These are phyloP conservation scores for Sugiyamaella floridensis DNA, from an alignment of 805 yeast genomes.

Conservation along the genomic window DNA sequence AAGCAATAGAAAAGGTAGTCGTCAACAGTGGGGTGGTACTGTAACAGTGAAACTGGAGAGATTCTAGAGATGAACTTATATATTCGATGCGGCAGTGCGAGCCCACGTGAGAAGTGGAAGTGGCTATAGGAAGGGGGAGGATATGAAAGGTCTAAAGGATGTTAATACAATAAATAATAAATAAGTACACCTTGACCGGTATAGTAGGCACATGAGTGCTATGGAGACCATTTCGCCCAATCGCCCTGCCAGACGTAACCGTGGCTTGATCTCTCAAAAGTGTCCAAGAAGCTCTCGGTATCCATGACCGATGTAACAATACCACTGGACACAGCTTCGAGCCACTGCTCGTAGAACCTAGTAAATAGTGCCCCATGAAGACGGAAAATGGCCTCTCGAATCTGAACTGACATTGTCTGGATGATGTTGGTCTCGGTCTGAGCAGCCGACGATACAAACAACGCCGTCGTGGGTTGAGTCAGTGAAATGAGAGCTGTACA, in stretches of 20 bases:
- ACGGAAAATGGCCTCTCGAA: conserved; percentile 2
- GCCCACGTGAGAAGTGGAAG: no score
- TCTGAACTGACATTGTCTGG: neutral
- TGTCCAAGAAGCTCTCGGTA: conserved; percentile 16
- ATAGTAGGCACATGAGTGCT: no score
- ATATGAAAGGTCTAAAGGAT: no score
- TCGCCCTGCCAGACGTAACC: neutral
- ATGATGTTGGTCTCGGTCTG: neutral
- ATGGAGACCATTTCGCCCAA: neutral
- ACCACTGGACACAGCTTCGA: conserved; percentile 13
- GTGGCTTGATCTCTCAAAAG: neutral
- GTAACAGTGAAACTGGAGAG: no score
- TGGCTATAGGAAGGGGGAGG: no score
- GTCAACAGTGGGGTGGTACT: no score
- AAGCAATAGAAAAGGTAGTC: no score
- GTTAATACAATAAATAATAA: neutral
- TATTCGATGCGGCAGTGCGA: no score
- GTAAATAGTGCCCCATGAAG: conserved; percentile 18
- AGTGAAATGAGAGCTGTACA: neutral
- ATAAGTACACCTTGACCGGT: neutral
- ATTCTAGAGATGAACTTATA: no score
- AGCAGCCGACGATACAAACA: neutral
- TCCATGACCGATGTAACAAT: conserved; percentile 24
- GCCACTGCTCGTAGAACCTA: conserved; percentile 26
- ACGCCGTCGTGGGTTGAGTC: neutral